Base-by-base conservation (phyloP, 2,329 filamentous ascomycete genomes). In the Teratosphaeria gauchensis region DNA sequence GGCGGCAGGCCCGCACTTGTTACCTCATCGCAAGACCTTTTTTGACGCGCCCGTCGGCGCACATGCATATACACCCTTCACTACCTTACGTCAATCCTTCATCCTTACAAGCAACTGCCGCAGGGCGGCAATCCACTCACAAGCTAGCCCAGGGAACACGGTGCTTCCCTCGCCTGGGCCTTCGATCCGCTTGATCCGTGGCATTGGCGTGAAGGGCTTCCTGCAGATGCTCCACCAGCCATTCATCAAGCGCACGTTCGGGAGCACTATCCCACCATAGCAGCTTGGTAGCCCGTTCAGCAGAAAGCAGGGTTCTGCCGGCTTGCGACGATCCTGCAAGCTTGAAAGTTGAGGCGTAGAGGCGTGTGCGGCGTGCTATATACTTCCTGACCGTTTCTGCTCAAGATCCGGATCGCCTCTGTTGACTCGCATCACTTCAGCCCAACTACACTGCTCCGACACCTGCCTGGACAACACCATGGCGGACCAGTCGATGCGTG, bases 401-500 rank as follows among this genome's bases (percentile, higher is more conserved):
- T n/a, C 42, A 48, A 48, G 4, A 48, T 21, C 19, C 42, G 42
- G 16, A 48, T 48, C 42, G 42, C n/a, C 42, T 48, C 42, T 19
- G 9, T 9, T 21, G 42, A 48, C 42, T 11, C 33, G 33, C 42
- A 48, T 6, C 42, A 42, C 42, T 8, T 21, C 4, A 4, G n/a
- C 2, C n/a, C 42, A n/a, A 48, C 42, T 19, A 19, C 42, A 48
- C 19, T 48, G 42, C 42, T 48, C 4, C 42, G 42, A 48, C 42
- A 48, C 11, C 42, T 19, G 42, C 42, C 33, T 35, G 33, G 33
- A 14, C 48, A 52, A 30, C 55, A 55, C 48, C 51, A 59, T 59
- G 57, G 66, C 35, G 46, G 68, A 71, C 63, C 61, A 60, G n/a
- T 75, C 75, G 19, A 71, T 79, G 60, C 73, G 76, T 55, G 76